These are phyloP conservation scores for Phialophora verrucosa DNA, from an alignment of 2,329 filamentous ascomycete genomes.

Conservation along the genomic window DNA sequence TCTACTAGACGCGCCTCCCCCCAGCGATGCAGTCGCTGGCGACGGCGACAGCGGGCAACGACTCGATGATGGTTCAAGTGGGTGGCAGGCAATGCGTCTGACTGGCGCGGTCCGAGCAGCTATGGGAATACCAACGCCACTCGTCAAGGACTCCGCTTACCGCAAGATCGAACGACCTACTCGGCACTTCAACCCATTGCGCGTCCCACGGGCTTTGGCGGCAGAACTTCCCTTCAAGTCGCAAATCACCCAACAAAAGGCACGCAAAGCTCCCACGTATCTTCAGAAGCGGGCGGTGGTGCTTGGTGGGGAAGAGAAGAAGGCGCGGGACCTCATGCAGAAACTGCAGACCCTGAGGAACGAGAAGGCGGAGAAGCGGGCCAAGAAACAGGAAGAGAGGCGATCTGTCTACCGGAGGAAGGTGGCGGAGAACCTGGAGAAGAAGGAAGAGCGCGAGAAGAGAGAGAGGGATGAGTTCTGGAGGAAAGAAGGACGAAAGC, in stretches of 20 bases:
- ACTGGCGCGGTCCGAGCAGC: slow-evolving; percentile 88
- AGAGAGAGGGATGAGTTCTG: slow-evolving; percentile 91
- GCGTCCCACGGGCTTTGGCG: slow-evolving; percentile 61
- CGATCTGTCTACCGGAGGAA: slow-evolving; percentile 80
- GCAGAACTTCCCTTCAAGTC: slow-evolving; percentile 89
- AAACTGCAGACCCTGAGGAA: slow-evolving; percentile 89
- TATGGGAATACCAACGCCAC: slow-evolving; percentile 75
- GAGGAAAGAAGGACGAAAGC: slow-evolving; percentile 85
- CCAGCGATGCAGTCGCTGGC: slow-evolving; percentile 34
- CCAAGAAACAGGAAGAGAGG: slow-evolving; percentile 86
- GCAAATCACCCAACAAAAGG: slow-evolving; percentile 81
- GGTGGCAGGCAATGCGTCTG: slow-evolving; percentile 89
- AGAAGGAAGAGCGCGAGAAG: slow-evolving; percentile 85
- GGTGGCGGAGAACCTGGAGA: slow-evolving; percentile 80
- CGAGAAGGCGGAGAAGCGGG: slow-evolving; percentile 83
- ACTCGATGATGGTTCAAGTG: slow-evolving; percentile 44
- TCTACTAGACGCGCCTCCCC: slow-evolving; percentile 67
- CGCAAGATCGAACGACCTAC: slow-evolving; percentile 64
- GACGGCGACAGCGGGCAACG: slow-evolving; percentile 35
- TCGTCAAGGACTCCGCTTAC: slow-evolving; percentile 85
- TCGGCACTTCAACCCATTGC: slow-evolving; percentile 75
- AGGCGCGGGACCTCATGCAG: slow-evolving; percentile 85
- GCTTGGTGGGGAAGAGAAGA: slow-evolving; percentile 82
- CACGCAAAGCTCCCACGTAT: slow-evolving; percentile 82
- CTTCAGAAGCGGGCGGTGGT: slow-evolving; percentile 96